Base-by-base conservation (phyloP, 176 grass and related monocot species). In the Zizania latifolia region DNA sequence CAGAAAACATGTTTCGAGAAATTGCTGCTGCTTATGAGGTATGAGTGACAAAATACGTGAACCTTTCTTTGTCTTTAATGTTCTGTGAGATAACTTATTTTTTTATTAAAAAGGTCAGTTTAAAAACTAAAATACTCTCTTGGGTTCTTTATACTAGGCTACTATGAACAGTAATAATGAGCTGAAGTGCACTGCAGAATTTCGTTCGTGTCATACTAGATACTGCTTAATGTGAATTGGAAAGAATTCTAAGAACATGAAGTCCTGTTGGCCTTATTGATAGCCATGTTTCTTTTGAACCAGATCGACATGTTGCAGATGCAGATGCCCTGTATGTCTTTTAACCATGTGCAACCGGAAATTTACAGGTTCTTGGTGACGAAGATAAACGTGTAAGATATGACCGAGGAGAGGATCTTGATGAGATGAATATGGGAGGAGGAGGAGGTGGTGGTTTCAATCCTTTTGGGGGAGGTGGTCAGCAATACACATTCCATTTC, bases 1-100 rank as follows among this genome's bases (percentile, higher is more conserved):
- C 94, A 27, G 94, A 98, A 58, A 90, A 87, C 84, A 85, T 92
- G 77, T 98, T 98, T 64, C 88, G 22, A 83, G 94, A 98, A 79
- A 94, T 98, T 63, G 94, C 94, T 27, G 89, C 91, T 45, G 94
- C 90, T 62, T 94, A 98, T 41, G 94, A 98, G 94, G 94, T 98
- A 85, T 9, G 34, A 70, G 44, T 34, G 22, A 36, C 53, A 50
- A n/a, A 24, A 26, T 17, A 72, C 27, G 54, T 41, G 67, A 39
- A 56, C 24, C 39, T 4, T 50, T n/a, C 17, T 21, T n/a, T 41
- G 15, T 60, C 36, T 32, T 46, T 4, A 46, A 46, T 81, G 24
- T 68, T 38, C 43, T 35, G 6, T 70, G 31, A 64, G 34, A 27
- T 16, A 17, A 17, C 44, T 46, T 43, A 38, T 11, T 28, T 39